A percentile compares a stretch with the other conserved stretches of the same genome.
These are phyloP conservation scores for Saraca asoca DNA, from an alignment of 331 rosid species.

Conservation along the genomic window DNA sequence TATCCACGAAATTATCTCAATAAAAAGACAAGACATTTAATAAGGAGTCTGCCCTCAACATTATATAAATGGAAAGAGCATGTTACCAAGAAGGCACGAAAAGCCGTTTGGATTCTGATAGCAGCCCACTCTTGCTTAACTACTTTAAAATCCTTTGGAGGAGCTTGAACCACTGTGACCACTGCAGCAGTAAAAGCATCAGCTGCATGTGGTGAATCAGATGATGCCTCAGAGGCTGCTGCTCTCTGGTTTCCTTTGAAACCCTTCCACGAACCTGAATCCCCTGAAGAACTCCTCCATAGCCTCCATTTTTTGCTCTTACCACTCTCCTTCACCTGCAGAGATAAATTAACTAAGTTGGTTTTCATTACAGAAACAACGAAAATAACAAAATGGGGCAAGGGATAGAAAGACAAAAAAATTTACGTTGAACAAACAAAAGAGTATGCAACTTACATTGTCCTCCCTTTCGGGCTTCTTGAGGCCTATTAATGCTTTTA, in stretches of 20 bases:
- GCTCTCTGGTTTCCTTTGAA: conserved; percentile 67
- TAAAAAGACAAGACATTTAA: no score
- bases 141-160: conserved; percentile 71
- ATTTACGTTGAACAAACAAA: neutral
- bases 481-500: conserved; percentile 67
- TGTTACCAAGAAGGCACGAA: conserved; percentile 84
- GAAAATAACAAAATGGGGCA: neutral
- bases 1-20: no score
- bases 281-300: conserved; percentile 88
- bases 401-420: neutral
- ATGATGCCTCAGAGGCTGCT: conserved; percentile 78
- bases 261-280: conserved; percentile 68
- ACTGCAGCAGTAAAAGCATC: conserved; percentile 71
- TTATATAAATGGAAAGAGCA: neutral
- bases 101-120: conserved; percentile 87
- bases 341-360: neutral
- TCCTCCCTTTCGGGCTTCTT: conserved; percentile 77
- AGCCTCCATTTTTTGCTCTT: conserved; percentile 85
- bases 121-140: conserved; percentile 95
- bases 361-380: neutral
- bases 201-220: conserved; percentile 61
- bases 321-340: conserved; percentile 56
- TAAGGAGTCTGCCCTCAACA: neutral
- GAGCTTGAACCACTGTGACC: conserved; percentile 89
- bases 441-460: conserved; percentile 42